Evolutionary conservation across 2,329 filamentous ascomycete species (phyloP).

Genomic region (Byssothecium circinans): DNA sequence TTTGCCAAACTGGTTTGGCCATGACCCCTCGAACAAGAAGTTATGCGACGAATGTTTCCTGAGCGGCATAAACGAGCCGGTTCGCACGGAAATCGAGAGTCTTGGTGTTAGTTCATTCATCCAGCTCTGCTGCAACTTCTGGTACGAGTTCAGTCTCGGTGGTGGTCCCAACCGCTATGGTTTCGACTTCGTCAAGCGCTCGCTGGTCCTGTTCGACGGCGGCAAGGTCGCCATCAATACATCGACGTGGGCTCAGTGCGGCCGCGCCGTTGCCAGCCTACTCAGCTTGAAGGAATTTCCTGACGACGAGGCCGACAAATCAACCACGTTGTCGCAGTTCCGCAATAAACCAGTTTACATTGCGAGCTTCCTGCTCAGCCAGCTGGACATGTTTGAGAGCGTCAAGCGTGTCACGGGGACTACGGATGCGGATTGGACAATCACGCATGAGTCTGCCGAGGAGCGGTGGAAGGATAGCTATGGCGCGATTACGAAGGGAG

Average conservation of each 20-base stretch:
- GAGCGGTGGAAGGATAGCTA: slow-evolving; percentile 15
- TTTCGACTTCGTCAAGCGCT: slow-evolving; percentile 34
- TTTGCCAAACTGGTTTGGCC: slow-evolving; percentile 44
- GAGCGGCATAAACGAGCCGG: background rate
- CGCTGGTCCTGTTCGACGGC: slow-evolving; percentile 47
- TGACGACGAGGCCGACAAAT: slow-evolving; percentile 3
- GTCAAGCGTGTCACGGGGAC: slow-evolving; percentile 60
- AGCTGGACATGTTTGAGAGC: slow-evolving; percentile 65
- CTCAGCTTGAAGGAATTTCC: slow-evolving; percentile 37
- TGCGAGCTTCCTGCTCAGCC: slow-evolving; percentile 60
- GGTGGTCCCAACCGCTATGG: slow-evolving; percentile 25
- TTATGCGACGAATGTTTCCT: background rate
- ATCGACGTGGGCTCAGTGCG: slow-evolving; percentile 60
- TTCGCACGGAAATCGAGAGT: slow-evolving; percentile 14
- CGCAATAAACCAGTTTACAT: slow-evolving; percentile 56
- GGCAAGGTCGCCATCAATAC: slow-evolving; percentile 60
- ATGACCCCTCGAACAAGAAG: slow-evolving; percentile 23
- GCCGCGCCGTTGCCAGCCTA: slow-evolving; percentile 53
- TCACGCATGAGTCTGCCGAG: slow-evolving; percentile 48
- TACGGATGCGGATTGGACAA: slow-evolving; percentile 61
- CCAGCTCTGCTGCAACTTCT: slow-evolving; percentile 23
- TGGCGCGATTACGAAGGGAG: slow-evolving; percentile 7
- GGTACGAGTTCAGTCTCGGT: slow-evolving; percentile 39
- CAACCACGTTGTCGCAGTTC: slow-evolving; percentile 44
- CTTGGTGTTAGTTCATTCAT: slow-evolving; percentile 27